Percentiles rank a stretch among this genome's conserved stretches.
phyloP scores from a whole-genome alignment of 768 basidiomycete genomes.

The Xerocomus brunneocitrinus region DNA sequence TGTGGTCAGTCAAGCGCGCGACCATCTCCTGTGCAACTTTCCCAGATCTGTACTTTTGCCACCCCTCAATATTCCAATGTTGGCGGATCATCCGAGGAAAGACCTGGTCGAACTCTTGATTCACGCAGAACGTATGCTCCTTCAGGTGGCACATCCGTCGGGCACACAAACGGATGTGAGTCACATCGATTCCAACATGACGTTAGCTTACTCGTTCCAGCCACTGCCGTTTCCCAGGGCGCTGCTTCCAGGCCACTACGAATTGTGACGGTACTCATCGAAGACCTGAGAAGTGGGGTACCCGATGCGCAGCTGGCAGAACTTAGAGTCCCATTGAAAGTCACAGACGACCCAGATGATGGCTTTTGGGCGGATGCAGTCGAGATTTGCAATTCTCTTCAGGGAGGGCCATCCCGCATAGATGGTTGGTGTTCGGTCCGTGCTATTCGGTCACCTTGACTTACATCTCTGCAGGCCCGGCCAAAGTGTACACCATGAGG shows the following conservation, averaged over 20 bases:
- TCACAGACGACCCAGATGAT: conserved; percentile 43
- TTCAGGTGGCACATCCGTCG: conserved; percentile 4
- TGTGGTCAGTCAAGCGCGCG: conserved; percentile 1
- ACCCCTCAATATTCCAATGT: conserved; percentile 10
- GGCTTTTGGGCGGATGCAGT: conserved; percentile 71
- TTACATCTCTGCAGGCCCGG: conserved; percentile 45
- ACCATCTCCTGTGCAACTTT: conserved; percentile 9
- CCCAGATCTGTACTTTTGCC: not conserved
- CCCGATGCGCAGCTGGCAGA: conserved; percentile 61
- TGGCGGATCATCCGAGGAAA: not conserved
- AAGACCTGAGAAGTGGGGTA: conserved; percentile 51
- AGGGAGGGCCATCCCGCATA: conserved; percentile 58
- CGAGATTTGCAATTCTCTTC: conserved; percentile 55
- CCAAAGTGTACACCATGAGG: conserved; percentile 60
- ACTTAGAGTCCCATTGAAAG: conserved; percentile 54
- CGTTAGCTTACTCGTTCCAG: conserved; percentile 9
- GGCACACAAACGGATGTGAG: conserved; percentile 36
- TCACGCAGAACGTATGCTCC: not conserved
- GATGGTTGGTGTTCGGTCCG: conserved; percentile 46
- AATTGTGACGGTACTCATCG: conserved; percentile 65
- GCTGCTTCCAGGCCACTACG: conserved; percentile 29
- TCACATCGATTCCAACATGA: not conserved
- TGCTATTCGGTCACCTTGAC: not conserved
- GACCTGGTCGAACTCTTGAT: not conserved
- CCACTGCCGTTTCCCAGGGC: conserved; percentile 8